Evolutionary conservation across 1,284 basidiomycete species (phyloP).

Genomic region (Ganoderma multipileum): DNA sequence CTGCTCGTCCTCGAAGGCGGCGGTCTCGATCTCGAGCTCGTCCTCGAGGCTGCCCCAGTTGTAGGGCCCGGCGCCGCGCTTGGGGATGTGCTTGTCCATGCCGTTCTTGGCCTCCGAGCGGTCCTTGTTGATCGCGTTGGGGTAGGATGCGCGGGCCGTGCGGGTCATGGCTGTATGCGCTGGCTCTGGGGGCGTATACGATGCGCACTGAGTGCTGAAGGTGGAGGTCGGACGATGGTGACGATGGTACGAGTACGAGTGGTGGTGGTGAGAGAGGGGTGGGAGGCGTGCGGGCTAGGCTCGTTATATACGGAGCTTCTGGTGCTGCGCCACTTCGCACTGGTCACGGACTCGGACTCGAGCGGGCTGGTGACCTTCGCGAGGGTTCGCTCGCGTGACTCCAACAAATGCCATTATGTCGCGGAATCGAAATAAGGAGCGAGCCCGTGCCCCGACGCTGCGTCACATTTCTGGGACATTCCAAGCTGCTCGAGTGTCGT

Average conservation of each 20-base stretch:
- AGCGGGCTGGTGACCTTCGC: conserved; percentile 11
- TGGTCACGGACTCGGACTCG: too few relatives aligned
- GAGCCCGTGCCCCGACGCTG: conserved; percentile 12
- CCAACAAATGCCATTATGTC: neutral
- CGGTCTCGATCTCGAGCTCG: conserved; percentile 65
- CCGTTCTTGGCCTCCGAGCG: conserved; percentile 81
- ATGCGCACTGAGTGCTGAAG: neutral
- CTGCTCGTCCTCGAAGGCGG: conserved; percentile 58
- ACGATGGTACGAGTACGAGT: neutral
- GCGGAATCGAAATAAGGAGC: conserved; percentile 19
- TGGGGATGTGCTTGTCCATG: conserved; percentile 75
- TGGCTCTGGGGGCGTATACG: neutral
- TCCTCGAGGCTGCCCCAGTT: conserved; percentile 83
- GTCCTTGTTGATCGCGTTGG: conserved; percentile 80
- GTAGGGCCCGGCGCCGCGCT: conserved; percentile 80
- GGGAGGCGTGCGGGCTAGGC: neutral
- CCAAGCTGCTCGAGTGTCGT: conserved; percentile 13
- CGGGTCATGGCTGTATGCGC: conserved; percentile 65
- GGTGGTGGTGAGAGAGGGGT: conserved; percentile 13
- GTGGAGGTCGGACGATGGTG: neutral
- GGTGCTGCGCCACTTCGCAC: conserved; percentile 31
- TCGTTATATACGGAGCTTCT: conserved; percentile 9
- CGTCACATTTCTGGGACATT: conserved; percentile 30
- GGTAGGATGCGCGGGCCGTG: conserved; percentile 75
- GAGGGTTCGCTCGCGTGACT: conserved; percentile 29